These are phyloP conservation scores for Dictyophora rubrovolvata DNA, from an alignment of 768 basidiomycete genomes.

Conservation along the genomic window DNA sequence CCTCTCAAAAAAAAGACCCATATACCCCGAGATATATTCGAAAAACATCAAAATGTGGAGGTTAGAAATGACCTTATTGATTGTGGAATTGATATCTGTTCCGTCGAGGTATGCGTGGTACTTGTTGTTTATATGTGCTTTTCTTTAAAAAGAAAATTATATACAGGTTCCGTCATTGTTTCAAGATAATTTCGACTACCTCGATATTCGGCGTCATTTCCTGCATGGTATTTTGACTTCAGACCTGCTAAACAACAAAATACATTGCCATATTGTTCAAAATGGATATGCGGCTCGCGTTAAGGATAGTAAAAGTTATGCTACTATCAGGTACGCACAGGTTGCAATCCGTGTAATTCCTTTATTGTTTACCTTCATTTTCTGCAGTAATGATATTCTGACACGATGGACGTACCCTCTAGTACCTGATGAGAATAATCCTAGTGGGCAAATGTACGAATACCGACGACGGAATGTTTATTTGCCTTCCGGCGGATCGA, in stretches of 20 bases:
- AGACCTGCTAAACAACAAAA: slow-evolving; percentile 89
- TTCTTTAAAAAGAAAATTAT: neutral
- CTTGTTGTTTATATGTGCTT: neutral
- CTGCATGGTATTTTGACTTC: slow-evolving; percentile 91
- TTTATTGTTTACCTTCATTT: slow-evolving; percentile 3
- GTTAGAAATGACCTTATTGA: slow-evolving; percentile 83
- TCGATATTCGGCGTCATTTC: slow-evolving; percentile 85
- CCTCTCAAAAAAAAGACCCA: slow-evolving; percentile 50
- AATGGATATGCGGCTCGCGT: slow-evolving; percentile 91
- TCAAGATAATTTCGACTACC: slow-evolving; percentile 98
- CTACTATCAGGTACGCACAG: slow-evolving; percentile 60
- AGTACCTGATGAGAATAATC: slow-evolving; percentile 90
- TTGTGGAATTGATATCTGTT: slow-evolving; percentile 87
- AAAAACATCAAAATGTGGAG: slow-evolving; percentile 68
- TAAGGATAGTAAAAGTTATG: slow-evolving; percentile 86
- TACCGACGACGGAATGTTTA: slow-evolving; percentile 85
- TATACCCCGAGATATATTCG: slow-evolving; percentile 72
- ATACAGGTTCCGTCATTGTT: slow-evolving; percentile 85
- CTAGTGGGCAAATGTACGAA: slow-evolving; percentile 73
- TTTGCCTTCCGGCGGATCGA: slow-evolving; percentile 57
- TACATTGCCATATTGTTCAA: slow-evolving; percentile 80
- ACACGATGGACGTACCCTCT: slow-evolving; percentile 93
- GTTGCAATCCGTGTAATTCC: neutral
- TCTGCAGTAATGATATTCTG: slow-evolving; percentile 76
- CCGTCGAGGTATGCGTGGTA: slow-evolving; percentile 60